Conservation (phyloP, 306 rosid species). For the Lagenaria siceraria region DNA sequence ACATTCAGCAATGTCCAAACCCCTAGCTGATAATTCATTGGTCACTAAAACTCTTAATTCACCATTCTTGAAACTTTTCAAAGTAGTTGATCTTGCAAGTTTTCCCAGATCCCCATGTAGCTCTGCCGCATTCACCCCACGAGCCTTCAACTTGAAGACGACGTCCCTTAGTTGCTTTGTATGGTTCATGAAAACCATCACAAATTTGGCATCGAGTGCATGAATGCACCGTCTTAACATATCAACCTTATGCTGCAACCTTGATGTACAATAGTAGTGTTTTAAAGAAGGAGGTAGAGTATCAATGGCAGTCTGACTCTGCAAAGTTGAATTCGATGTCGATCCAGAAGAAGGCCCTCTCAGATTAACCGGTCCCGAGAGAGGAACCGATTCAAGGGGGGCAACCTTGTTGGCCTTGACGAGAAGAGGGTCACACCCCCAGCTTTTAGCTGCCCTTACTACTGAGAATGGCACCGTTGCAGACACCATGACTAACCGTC, state of each 20-base stretch:
- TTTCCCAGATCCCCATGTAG: conserved; percentile 96
- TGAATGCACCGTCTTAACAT: conserved; percentile 73
- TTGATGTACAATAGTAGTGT: conserved; percentile 65
- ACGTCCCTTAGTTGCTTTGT: conserved; percentile 80
- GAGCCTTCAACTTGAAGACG: conserved; percentile 85
- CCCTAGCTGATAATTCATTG: conserved; percentile 85
- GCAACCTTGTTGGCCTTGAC: conserved; percentile 66
- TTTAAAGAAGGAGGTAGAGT: conserved; percentile 75
- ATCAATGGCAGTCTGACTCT: conserved; percentile 40
- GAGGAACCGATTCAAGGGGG: conserved; percentile 45
- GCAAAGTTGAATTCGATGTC: conserved; percentile 17
- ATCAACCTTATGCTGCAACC: conserved; percentile 85
- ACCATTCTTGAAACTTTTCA: conserved; percentile 77
- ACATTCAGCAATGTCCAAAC: conserved; percentile 88
- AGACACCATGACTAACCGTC: conserved; percentile 72
- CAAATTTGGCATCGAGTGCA: conserved; percentile 76
- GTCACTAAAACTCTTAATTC: conserved; percentile 76
- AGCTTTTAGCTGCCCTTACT: conserved; percentile 78
- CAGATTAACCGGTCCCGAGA: conserved; percentile 33
- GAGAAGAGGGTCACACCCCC: conserved; percentile 72
- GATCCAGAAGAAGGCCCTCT: conserved; percentile 21
- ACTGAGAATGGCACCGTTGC: conserved; percentile 92
- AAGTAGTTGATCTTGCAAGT: conserved; percentile 75
- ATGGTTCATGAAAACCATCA: conserved; percentile 93
- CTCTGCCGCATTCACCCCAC: conserved; percentile 71